A percentile compares a stretch with the other conserved stretches of the same genome.
phyloP scores from a whole-genome alignment of 768 basidiomycete species.

The Terana coerulea region DNA sequence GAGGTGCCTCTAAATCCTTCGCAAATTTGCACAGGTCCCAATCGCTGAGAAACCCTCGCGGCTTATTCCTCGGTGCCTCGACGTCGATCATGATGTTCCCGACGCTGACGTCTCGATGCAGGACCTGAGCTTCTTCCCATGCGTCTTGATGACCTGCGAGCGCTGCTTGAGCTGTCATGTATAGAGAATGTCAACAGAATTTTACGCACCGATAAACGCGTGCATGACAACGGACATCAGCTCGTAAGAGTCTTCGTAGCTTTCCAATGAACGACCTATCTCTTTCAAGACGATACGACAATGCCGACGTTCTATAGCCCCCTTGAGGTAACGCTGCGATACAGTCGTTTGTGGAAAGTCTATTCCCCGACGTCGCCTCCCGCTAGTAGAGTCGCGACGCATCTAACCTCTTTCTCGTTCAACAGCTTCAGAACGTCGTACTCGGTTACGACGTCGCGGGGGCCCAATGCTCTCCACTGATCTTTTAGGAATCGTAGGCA shows the following conservation, averaged over 20 bases:
- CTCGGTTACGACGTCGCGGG: too few relatives aligned
- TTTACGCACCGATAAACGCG: background rate
- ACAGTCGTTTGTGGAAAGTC: too few relatives aligned
- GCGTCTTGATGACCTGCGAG: constrained; percentile 1
- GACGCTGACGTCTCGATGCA: constrained; percentile 8
- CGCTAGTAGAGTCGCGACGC: too few relatives aligned
- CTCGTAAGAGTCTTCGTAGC: background rate
- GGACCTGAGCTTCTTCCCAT: background rate
- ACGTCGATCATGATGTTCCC: constrained; percentile 7
- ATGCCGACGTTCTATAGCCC: background rate
- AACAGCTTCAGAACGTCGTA: too few relatives aligned
- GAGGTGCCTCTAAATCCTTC: background rate
- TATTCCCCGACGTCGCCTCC: too few relatives aligned
- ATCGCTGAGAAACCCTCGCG: constrained; percentile 8
- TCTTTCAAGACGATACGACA: background rate
- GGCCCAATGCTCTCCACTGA: background rate
- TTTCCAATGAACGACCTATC: background rate
- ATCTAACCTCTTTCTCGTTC: too few relatives aligned
- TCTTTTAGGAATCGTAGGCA: background rate
- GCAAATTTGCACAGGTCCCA: constrained; percentile 14
- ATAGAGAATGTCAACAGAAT: background rate
- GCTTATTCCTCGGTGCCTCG: background rate
- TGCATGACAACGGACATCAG: background rate
- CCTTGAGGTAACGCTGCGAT: too few relatives aligned
- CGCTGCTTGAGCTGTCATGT: background rate